A percentile compares a stretch with the other conserved stretches of the same genome.
phyloP scores from a whole-genome alignment of 2,329 filamentous ascomycete species.

The Ceratocystis eucalypticola region DNA sequence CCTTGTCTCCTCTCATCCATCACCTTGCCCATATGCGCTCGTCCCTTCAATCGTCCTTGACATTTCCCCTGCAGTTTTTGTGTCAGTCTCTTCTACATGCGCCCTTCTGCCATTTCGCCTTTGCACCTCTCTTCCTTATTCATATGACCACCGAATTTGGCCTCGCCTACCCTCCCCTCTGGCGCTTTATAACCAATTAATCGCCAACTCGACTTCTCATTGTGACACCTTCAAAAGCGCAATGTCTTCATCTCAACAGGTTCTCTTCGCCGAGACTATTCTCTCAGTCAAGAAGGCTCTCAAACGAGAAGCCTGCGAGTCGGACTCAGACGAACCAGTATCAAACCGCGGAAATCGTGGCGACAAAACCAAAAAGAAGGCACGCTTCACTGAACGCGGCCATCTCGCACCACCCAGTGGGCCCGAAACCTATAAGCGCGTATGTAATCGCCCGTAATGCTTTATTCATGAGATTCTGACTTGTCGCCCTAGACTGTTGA shows the following conservation, averaged over 20 bases:
- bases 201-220: background rate
- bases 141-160: background rate
- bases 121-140: background rate
- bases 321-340: slow-evolving; percentile 62
- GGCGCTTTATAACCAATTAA: background rate
- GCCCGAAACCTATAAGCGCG: slow-evolving; percentile 58
- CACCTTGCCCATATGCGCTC: background rate
- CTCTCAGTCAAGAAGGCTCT: slow-evolving; percentile 54
- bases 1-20: background rate
- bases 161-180: background rate
- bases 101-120: background rate
- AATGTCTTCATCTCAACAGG: slow-evolving; percentile 40
- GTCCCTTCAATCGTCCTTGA: background rate
- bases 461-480: background rate
- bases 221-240: background rate
- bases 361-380: slow-evolving; percentile 64
- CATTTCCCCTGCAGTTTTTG: background rate
- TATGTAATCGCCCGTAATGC: slow-evolving; percentile 24
- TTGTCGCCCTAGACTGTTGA: slow-evolving; percentile 47
- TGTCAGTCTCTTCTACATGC: background rate
- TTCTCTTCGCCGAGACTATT: slow-evolving; percentile 53
- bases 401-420: slow-evolving; percentile 53
- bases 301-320: slow-evolving; percentile 54
- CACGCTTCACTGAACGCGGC: slow-evolving; percentile 56
- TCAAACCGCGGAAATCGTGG: slow-evolving; percentile 59